Base-by-base conservation (phyloP, 164 flowering plant species). In the Piper betle region DNA sequence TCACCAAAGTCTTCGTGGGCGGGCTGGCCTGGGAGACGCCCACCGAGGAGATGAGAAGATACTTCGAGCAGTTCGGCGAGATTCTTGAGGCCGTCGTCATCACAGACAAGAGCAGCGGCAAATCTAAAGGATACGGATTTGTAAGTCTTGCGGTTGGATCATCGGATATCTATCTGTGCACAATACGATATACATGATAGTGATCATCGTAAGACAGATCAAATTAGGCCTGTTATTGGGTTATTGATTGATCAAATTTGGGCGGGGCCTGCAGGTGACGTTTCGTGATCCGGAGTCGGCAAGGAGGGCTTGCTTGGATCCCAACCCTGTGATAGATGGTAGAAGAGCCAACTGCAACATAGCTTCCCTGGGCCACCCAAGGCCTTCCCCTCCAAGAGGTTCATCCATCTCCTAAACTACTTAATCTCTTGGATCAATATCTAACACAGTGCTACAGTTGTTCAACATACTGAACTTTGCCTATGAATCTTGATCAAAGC, bases 21-120 rank as follows among this genome's bases (percentile, higher is more conserved):
- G 98, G 98, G 4, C 67, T 92, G 37, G 97, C 97, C 18, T 92
- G 98, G 98, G 97, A 89, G 75, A 89, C 98, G 1, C 91, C 82
- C 0, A 87, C 93, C 2, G 85, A 84, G 15, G 84, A 77, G 67
- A 82, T 92, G 95, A 78, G 76, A 0, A 63, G 76, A 37, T 82
- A 92, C 67, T 92, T 92, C 60, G 80, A 84, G 68, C 94, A 87
- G 74, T 92, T 85, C 55, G 98, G 97, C 0, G 96, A 92, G 11
- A 92, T 92, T 68, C 93, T 92, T 65, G 97, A 92, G 68, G 96
- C 96, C 52, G 96, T 89, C 20, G 82, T 92, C 62, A 87, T 92
- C 71, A 67, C 82, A 10, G 97, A 89, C 68, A 93, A 84, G 69
- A 71, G 66, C 69, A 86, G 96, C 18, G 91, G 82, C 7, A 84